Conservation (phyloP, 2,329 filamentous ascomycete species). For the Exophiala sp. region DNA sequence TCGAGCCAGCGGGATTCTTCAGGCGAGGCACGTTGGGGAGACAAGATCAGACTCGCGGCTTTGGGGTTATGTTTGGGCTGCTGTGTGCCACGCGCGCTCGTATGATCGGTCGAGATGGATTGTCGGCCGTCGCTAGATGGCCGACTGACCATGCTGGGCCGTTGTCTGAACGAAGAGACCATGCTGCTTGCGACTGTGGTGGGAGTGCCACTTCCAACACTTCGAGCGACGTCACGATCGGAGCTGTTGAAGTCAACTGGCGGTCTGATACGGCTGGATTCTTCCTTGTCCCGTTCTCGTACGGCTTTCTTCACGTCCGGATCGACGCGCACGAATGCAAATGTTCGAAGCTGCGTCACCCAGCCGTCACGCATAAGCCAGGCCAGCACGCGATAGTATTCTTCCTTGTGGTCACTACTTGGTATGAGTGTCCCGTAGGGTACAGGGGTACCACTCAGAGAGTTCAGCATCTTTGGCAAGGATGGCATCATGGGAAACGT, state of each 20-base stretch:
- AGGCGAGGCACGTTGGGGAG: constrained; percentile 71
- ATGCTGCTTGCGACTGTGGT: constrained; percentile 6
- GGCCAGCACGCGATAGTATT: constrained; percentile 84
- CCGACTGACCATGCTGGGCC: constrained; percentile 23
- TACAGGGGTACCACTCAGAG: constrained; percentile 71
- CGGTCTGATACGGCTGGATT: constrained; percentile 15
- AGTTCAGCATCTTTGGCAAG: constrained; percentile 78
- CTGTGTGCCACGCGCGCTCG: constrained; percentile 12
- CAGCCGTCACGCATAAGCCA: constrained; percentile 91
- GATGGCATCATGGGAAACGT: constrained; percentile 78
- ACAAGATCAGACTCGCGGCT: constrained; percentile 54
- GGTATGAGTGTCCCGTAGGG: constrained; percentile 80
- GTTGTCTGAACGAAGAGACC: constrained; percentile 12
- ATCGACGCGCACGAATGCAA: constrained; percentile 79
- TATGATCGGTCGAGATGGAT: constrained; percentile 24
- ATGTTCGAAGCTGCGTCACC: constrained; percentile 89
- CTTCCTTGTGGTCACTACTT: constrained; percentile 76
- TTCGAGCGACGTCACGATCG: constrained; percentile 12
- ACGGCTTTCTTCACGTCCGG: constrained; percentile 78
- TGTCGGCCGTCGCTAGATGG: constrained; percentile 23
- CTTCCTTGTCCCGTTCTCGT: constrained; percentile 49
- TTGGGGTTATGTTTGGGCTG: constrained; percentile 22
- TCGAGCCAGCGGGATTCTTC: constrained; percentile 67
- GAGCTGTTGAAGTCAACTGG: constrained; percentile 4
- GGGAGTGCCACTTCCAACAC: constrained; percentile 17